Percentiles rank a stretch among this genome's conserved stretches.
Conservation (phyloP, 2,329 filamentous ascomycete genomes). For the Hypoxylon sp. region DNA sequence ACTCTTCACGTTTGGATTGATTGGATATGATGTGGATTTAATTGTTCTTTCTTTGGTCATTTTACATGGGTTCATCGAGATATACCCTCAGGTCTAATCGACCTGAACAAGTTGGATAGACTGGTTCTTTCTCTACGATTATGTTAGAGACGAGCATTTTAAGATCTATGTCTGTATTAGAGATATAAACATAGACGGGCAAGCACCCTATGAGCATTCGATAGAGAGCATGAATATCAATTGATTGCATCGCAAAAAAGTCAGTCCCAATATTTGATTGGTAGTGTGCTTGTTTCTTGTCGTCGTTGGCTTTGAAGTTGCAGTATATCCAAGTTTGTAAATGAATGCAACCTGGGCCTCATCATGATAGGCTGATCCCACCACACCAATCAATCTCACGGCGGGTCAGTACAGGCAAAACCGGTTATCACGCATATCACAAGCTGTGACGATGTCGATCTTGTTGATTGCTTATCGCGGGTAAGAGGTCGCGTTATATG, state of each 20-base stretch:
- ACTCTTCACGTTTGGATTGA: slow-evolving; percentile 13
- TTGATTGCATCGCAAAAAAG: slow-evolving; percentile 6
- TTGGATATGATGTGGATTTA: slow-evolving; percentile 19
- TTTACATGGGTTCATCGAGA: slow-evolving; percentile 31
- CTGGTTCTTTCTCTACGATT: slow-evolving; percentile 26
- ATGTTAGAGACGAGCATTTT: slow-evolving; percentile 20
- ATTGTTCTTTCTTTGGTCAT: slow-evolving; percentile 32
- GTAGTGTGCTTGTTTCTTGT: no score
- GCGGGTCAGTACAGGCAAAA: slow-evolving; percentile 11
- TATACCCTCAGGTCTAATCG: slow-evolving; percentile 35
- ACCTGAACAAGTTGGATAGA: slow-evolving; percentile 36
- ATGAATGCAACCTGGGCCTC: slow-evolving; percentile 30
- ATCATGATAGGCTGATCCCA: background rate
- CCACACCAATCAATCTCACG: background rate
- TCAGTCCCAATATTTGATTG: no score
- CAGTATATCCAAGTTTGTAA: slow-evolving; percentile 14
- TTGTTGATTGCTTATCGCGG: slow-evolving; percentile 4
- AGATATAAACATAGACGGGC: slow-evolving; percentile 26
- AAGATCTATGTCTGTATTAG: slow-evolving; percentile 13
- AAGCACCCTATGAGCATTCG: slow-evolving; percentile 28
- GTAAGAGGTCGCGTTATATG: slow-evolving; percentile 1
- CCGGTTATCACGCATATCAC: slow-evolving; percentile 2
- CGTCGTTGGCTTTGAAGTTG: no score
- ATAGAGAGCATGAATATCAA: slow-evolving; percentile 33
- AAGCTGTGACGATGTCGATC: slow-evolving; percentile 7